Evolutionary conservation across 2,329 filamentous ascomycete genomes (phyloP), one percentile per base, ranked within the genome.

Genomic region (Neofusicoccum kwambonambiense): DNA sequence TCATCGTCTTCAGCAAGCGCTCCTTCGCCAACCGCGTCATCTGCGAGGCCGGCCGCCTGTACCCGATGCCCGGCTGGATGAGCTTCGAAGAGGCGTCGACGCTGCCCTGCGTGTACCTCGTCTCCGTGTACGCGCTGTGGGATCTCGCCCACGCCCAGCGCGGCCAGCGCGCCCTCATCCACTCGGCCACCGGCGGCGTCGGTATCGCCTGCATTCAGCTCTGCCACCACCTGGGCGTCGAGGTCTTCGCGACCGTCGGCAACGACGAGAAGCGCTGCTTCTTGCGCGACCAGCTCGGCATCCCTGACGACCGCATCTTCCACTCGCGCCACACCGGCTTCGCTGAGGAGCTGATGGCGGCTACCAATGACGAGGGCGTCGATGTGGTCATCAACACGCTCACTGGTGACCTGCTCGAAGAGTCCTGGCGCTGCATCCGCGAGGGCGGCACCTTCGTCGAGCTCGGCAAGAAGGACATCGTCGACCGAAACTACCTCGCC

Each of bases 271-370:
- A 77, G 62, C 41, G n/a, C 0, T 1, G 64, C 2, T 69, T 67
- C 39, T 51, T 76, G 7, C 34, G 62, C 0, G 60, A 67, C 2
- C 49, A 62, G 12, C 71, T 62, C 19, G 69, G 63, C 6, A 67
- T 77, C 11, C 70, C 68, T 1, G 39, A 12, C 3, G 62, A 72
- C 1, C 71, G 68, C 5, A 78, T 81, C 51, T 78, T 80, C 67
- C 63, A 63, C 13, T 74, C 69, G 1, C 68, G 71, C 0, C 63
- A 69, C 52, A 11, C 39, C 1, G 44, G 52, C 7, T 77, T 77
- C 56, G 45, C 57, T 1, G 12, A 44, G 0, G 68, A 58, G 5
- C 41, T 76, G 13, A 65, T 69, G 49, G 22, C 52, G 1, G 42
- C 51, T 3, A 76, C 74, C 3, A 64, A 67, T 2, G 69, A 69